Evolutionary conservation across 192 early-diverging fungal species (phyloP), one percentile per base, ranked within the genome.

Genomic region (Coemansia sp.): DNA sequence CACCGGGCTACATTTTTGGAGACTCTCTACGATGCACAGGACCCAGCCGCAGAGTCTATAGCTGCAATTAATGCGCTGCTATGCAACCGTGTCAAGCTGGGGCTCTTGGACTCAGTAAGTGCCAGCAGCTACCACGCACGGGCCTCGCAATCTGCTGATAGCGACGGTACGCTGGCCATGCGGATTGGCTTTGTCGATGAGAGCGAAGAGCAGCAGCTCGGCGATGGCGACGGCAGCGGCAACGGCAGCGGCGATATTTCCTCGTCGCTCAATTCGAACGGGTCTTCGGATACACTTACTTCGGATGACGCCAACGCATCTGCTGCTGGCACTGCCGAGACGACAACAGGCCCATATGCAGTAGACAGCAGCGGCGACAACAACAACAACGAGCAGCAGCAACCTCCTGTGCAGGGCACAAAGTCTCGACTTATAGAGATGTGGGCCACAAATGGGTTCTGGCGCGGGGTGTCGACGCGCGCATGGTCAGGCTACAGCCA

Each of bases 11-110:
- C 55, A 7, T 59, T 75, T 42, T 43, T 70, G 8, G 67, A 52
- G 9, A 52, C 53, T n/a, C 68, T 80, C 49, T 68, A 56, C n/a
- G 68, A 65, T 30, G 42, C 63, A 55, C 77, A 80, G 72, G 57
- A 64, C 55, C 67, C 72, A 23, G 68, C 64, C 21, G 77, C 72
- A 7, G 77, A 80, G 46, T 48, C 40, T 16, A 71, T 80, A 35
- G 61, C 46, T 20, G n/a, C 68, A 10, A 62, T 67, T 26, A 66
- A 74, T 49, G 37, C 52, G 51, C 42, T 80, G 62, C 58, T 80
- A 53, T 53, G 61, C 63, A 80, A 74, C 66, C 77, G 77, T 58
- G 64, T 48, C 28, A 42, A 39, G 37, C 63, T 74, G 9, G 72
- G 77, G 5, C 72, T 80, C 53, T 43, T 74, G 8, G 62, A 63